Conservation (phyloP, 1,284 basidiomycete species). For the Tilletia horrida region DNA sequence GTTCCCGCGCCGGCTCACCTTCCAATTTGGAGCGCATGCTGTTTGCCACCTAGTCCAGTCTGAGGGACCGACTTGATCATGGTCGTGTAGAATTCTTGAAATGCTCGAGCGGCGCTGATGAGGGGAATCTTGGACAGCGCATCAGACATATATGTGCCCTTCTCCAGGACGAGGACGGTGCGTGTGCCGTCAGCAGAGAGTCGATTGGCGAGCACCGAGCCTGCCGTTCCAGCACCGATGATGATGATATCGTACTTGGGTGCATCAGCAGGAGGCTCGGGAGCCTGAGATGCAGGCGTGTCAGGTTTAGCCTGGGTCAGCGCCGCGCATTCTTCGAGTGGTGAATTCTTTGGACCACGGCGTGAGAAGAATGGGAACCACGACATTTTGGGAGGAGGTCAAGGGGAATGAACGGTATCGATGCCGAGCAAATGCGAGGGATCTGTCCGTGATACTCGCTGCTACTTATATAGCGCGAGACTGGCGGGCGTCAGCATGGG, state of each 20-base stretch:
- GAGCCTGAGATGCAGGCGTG: background rate
- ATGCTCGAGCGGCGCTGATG: slow-evolving; percentile 11
- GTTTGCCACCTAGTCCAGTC: slow-evolving; percentile 1
- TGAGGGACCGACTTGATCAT: slow-evolving; percentile 20
- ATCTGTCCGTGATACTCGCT: no score
- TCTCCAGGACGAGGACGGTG: background rate
- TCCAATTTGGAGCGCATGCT: slow-evolving; percentile 11
- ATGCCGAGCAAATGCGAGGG: no score
- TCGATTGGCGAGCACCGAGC: slow-evolving; percentile 18
- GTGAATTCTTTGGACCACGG: slow-evolving; percentile 2
- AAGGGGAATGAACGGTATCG: no score
- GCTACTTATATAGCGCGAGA: no score
- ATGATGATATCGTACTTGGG: slow-evolving; percentile 17
- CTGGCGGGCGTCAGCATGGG: no score
- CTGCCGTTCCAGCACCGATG: slow-evolving; percentile 22
- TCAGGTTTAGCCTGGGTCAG: background rate
- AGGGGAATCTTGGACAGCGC: slow-evolving; percentile 17
- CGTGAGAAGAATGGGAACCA: background rate
- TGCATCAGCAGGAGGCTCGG: slow-evolving; percentile 59
- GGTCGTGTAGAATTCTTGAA: slow-evolving; percentile 19
- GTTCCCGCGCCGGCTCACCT: no score
- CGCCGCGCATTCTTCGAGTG: background rate
- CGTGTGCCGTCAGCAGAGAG: background rate
- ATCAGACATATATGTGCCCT: slow-evolving; percentile 18
- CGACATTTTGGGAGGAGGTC: no score